Evolutionary conservation across 768 basidiomycete genomes (phyloP).

Genomic region (Tulasnella sp.): DNA sequence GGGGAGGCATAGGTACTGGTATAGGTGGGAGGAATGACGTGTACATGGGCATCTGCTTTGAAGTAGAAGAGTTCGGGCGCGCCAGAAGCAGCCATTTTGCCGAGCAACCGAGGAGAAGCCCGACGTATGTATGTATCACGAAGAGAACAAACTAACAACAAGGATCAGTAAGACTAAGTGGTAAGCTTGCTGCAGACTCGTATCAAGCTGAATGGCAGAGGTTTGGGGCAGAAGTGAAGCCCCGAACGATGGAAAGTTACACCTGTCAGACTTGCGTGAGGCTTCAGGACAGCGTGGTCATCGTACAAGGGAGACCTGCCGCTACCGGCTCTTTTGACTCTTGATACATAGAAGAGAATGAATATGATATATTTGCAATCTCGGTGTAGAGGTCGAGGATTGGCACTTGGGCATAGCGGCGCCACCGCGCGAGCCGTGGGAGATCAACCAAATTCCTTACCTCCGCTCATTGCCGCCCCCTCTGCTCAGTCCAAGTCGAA

Average conservation of each 20-base stretch:
- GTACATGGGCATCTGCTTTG: background rate
- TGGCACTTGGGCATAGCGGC: background rate
- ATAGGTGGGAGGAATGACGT: background rate
- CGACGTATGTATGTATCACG: background rate
- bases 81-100: background rate
- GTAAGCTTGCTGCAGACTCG: background rate
- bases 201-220: background rate
- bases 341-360: no score
- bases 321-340: no score
- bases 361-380: no score
- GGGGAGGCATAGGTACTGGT: background rate
- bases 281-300: no score
- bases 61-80: background rate
- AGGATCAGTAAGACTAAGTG: background rate
- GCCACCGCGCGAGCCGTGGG: background rate
- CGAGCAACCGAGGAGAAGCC: background rate
- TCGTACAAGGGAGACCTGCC: no score
- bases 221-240: background rate
- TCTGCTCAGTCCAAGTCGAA: background rate
- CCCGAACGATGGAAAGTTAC: background rate
- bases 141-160: background rate
- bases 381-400: no score
- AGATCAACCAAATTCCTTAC: slow-evolving; percentile 18
- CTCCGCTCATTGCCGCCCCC: slow-evolving; percentile 5
- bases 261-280: no score